These are phyloP conservation scores for Cryptococcus amylolentus DNA, from an alignment of 1,284 basidiomycete genomes.

Conservation along the genomic window DNA sequence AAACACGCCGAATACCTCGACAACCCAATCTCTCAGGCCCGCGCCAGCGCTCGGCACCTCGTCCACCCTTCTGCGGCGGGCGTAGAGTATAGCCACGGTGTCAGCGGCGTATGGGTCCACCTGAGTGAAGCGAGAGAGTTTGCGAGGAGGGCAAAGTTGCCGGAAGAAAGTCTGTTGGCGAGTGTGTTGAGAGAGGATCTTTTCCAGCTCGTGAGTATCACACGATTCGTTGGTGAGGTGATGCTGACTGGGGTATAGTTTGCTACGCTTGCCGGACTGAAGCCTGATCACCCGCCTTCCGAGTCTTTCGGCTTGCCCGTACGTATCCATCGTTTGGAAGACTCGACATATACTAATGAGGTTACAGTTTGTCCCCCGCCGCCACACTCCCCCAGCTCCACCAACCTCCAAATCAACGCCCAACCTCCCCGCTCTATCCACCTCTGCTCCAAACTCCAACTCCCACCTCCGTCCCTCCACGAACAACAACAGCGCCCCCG, in stretches of 20 bases:
- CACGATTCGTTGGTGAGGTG: neutral
- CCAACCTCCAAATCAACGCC: conserved; percentile 31
- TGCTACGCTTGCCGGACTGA: conserved; percentile 33
- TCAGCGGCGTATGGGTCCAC: conserved; percentile 41
- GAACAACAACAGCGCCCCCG: neutral
- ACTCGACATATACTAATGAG: neutral
- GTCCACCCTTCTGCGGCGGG: conserved; percentile 20
- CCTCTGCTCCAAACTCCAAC: conserved; percentile 9
- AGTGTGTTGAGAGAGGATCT: conserved; percentile 38
- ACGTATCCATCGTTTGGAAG: conserved; percentile 1
- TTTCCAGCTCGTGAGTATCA: conserved; percentile 23
- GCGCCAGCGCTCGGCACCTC: conserved; percentile 23
- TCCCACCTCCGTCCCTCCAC: conserved; percentile 4
- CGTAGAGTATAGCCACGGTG: conserved; percentile 29
- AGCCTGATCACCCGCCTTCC: conserved; percentile 32
- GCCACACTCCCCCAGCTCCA: conserved; percentile 5
- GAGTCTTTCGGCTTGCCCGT: conserved; percentile 35
- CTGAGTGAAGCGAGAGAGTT: conserved; percentile 33
- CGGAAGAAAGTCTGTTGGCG: conserved; percentile 20
- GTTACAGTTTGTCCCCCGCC: conserved; percentile 12
- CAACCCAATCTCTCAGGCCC: conserved; percentile 20
- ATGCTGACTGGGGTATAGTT: conserved; percentile 17
- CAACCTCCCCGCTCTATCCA: conserved; percentile 21
- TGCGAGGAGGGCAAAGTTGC: conserved; percentile 23
- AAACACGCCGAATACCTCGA: conserved; percentile 30